Base-by-base conservation (phyloP, 768 basidiomycete genomes). In the Boletus reticuloceps region DNA sequence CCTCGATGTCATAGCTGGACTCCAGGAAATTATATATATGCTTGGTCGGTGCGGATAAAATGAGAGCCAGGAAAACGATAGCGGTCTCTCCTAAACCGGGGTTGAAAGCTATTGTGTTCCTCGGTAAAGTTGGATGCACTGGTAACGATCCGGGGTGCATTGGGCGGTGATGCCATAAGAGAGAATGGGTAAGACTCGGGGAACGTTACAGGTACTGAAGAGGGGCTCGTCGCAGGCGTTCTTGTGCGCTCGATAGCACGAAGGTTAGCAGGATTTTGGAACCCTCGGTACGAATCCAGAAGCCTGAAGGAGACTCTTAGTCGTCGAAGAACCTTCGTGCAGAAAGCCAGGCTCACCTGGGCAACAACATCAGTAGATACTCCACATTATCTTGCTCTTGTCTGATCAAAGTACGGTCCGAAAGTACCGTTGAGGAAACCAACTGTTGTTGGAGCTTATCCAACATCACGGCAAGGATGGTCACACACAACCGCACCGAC, bases 321-420 rank as follows among this genome's bases (percentile, higher is more conserved):
- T 50, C 32, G 58, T 50, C 31, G 27, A 44, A 29, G 5, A 20
- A 47, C 27, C 34, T 34, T 14, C 5, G 47, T 13, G 13, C 6
- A 44, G 32, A 47, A 20, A 34, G 49, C 37, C 25, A 6, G n/a
- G 66, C 81, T 47, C 63, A 90, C 94, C 87, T 85, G 0, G 96
- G 94, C 17, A 98, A 70, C 41, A 98, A 75, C 13, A 88, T 82
- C 29, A 98, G 72, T 34, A 96, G 75, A 64, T 82, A 86, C 64
- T 98, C 96, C 19, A 98, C 79, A 61, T 96, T 97, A 62, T 95
- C 93, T 66, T 96, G 90, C 68, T 98, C 96, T 59, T 89, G 85
- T 20, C 82, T 74, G 54, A 85, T 79, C 6, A 84, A 74, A 51
- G 77, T 75, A 22, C 82, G 82, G 64, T 94, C 85, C 20, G 76